Base-by-base conservation (phyloP, 768 basidiomycete genomes). In the Tricholoma sp. region DNA sequence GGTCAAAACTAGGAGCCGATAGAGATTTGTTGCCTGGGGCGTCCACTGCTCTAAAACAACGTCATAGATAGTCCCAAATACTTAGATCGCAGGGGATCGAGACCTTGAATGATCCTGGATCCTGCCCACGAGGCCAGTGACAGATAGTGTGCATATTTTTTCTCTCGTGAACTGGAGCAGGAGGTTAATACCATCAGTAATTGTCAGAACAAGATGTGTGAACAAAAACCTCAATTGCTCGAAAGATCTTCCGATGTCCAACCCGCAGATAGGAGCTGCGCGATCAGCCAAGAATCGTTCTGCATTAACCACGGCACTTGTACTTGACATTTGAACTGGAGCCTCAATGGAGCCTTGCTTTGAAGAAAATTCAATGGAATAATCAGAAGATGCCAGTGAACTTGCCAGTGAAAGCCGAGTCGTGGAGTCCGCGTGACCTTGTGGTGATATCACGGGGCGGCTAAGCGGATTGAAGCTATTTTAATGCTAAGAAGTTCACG, bases 61-160 rank as follows among this genome's bases (percentile, higher is more conserved):
- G 33, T 28, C 31, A 52, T 29, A 24, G 50, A 52, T 6, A 24
- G 33, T 18, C 17, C 13, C 17, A 24, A 24, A 24, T 24, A 18
- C 45, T 54, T 6, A 13, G 12, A 58, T 33, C 7, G 51, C 18
- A 17, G 15, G 42, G 18, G 4, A 53, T 17, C 7, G 18, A 28
- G 34, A 73, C 76, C 76, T 73, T 91, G 88, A 54, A 92, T 88
- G 70, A 94, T 88, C 39, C 88, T 79, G 50, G 82, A 88, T 29
- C 92, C 92, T 0, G 88, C 88, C 92, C 92, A 94, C 1, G 85
- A 83, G 6, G 91, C 91, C 60, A 81, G 65, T 17, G 77, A 80
- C 12, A 91, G 51, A 64, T 80, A 84, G 69, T 94, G 89, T 2
- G 87, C 80, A 63, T 94, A 94, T 57, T 85, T 79, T 72, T 90